Evolutionary conservation across 257 asterid genomes (phyloP), one percentile per base, ranked within the genome.

Genomic region (Primulina huaijiensis): DNA sequence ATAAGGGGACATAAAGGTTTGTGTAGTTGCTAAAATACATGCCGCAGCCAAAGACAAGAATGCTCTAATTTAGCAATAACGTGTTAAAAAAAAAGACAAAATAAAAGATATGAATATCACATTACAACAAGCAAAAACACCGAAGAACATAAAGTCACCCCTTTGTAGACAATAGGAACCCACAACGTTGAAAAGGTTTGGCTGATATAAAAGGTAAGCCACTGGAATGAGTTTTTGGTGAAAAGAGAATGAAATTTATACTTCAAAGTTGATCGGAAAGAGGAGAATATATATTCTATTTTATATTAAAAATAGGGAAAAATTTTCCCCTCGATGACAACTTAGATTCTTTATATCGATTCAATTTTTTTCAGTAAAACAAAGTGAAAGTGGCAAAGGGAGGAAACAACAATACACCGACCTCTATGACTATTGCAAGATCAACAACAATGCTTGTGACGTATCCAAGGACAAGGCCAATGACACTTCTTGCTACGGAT

Each of bases 371-470:
- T 19, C 46, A 35, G 27, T 52, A 50, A 21, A 30, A 53, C 40
- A 35, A 20, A 62, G 29, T 11, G 55, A 35, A 20, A 62, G 29
- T 11, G 55, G 60, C 53, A 62, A 21, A 69, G 37, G 37, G 58
- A 60, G 6, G 25, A 73, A 69, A 65, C 46, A 60, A 43, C n/a
- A 46, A 62, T 17, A 29, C 21, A 74, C 88, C 12, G 66, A 91
- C 99, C 98, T 94, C 97, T 75, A 94, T 79, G 67, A 91, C 82
- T 31, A 94, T 85, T 43, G 97, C 97, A 69, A 94, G 97, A 81
- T 94, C 99, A 67, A 94, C 95, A 71, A 94, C 97, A 71, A 94
- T 76, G 87, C 93, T 89, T 8, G 96, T 85, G 65, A 89, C 87
- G 35, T 89, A 91, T 72, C 99, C 99, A 77, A 94, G 97, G 62